phyloP scores from a whole-genome alignment of 139 green algal species.

The Chlorella sp. region DNA sequence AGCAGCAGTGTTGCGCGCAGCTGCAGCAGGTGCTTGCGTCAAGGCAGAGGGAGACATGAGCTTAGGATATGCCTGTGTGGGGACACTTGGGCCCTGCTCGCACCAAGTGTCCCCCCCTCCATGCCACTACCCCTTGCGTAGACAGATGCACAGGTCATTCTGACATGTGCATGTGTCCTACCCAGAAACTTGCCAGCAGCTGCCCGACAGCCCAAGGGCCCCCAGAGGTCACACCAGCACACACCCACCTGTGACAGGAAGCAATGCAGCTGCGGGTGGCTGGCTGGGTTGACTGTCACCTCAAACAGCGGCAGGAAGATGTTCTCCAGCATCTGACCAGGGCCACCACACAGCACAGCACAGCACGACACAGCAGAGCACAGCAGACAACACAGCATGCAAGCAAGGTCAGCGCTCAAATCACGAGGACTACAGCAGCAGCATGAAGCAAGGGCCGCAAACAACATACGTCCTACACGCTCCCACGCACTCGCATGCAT shows the following conservation, averaged over 20 bases:
- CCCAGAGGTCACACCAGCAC: too few relatives aligned
- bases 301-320: conserved; percentile 98
- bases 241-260: conserved; percentile 74
- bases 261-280: conserved; percentile 95
- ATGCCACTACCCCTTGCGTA: not conserved
- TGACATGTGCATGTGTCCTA: not conserved
- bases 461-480: too few relatives aligned
- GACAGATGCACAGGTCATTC: not conserved
- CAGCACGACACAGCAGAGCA: conserved; percentile 65
- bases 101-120: too few relatives aligned
- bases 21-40: not conserved
- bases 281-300: conserved; percentile 84
- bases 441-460: too few relatives aligned
- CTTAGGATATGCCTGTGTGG: not conserved
- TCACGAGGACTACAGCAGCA: too few relatives aligned
- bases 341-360: too few relatives aligned
- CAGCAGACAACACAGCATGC: too few relatives aligned
- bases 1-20: not conserved
- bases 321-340: conserved; percentile 97
- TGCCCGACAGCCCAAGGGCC: too few relatives aligned
- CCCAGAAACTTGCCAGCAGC: not conserved
- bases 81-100: not conserved
- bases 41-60: not conserved
- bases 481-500: too few relatives aligned
- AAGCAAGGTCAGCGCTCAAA: too few relatives aligned